Base-by-base conservation (phyloP, 371 early-diverging fungal genomes). In the Fennellomyces sp. region DNA sequence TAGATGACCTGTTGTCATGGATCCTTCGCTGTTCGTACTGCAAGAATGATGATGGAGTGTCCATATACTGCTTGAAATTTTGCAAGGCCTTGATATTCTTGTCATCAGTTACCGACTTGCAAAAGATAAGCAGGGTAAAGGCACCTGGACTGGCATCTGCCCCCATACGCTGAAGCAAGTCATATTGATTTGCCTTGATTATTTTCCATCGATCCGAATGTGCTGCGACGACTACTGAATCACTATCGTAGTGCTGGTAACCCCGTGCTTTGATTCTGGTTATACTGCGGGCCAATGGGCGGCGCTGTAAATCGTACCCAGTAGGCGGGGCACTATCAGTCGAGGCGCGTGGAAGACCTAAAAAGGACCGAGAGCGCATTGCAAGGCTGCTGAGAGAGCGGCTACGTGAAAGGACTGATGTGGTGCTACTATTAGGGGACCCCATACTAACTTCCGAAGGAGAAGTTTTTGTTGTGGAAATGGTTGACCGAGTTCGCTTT, bases 81-180 rank as follows among this genome's bases (percentile, higher is more conserved):
- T 54, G 70, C 13, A 66, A 35, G 30, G 52, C 49, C 26, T 51
- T 39, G 17, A 75, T 52, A 8, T 64, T 52, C 13, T 65, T 58
- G 11, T 51, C 41, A 3, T 67, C 59, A 31, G 28, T 21, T 2
- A 72, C 45, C 1, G 68, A 36, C 3, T 68, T 68, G 23, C 72
- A 78, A 48, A 74, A 78, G 5, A 78, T 59, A 5, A 78, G 53
- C 0, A 78, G 30, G 1, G 73, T 70, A 28, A 78, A 78, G 0
- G 63, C 38, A 5, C 54, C 52, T 21, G 64, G 65, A 15, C 53
- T 29, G 2, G 29, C 48, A 35, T 66, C 59, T 5, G 33, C 38
- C 2, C 45, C 58, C 28, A 78, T 65, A 8, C 63, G 57, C 10
- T 74, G 71, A 3, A 60, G 41, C 10, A 78, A 33, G 5, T 72